Base-by-base conservation (phyloP, 1,284 basidiomycete species). In the Tylopilus sp. region DNA sequence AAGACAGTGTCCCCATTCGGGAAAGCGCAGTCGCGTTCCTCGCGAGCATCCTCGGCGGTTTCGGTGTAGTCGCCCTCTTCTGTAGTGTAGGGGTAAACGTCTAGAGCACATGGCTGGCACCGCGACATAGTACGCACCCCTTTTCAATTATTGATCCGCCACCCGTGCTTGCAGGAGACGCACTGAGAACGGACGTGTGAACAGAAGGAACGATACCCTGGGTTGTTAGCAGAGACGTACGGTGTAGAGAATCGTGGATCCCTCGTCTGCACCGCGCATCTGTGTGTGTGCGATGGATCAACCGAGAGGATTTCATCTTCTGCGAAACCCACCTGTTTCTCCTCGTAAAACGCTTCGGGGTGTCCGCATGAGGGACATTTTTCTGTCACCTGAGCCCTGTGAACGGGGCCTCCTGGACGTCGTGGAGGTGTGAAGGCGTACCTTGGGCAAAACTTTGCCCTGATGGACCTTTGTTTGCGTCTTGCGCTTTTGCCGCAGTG, bases 281-380 rank as follows among this genome's bases (percentile, higher is more conserved):
- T 93, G 50, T 37, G 52, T 31, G 52, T 31, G 34, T 29, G 34
- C 12, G 15, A 50, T 16, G 25, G 21, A 44, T 55, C 15, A 44
- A 41, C 6, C 13, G 2, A n/a, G 30, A 5, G 18, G 19, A 3
- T 11, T 11, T 18, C 46, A 10, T 36, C 41, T 9, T 31, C 28
- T 11, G 11, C 11, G 16, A 11, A 4, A 64, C 76, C 39, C 56
- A 83, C 86, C 78, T 89, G 88, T 67, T 82, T 79, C 60, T 89
- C 86, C 65, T 86, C 85, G 46, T 85, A 87, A 59, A 79, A 89
- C 21, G 88, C 87, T 59, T 86, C 84, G 57, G 83, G 74, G 69
- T 92, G 82, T 35, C 91, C 91, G 63, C 96, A 99, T 44, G 82
- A 80, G 1, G 92, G 92, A 65, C 97, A 99, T 69, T 88, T 89